Percentiles rank a stretch among this genome's conserved stretches.
phyloP scores from a whole-genome alignment of 345 rosid species.

The Orychophragmus violaceus region DNA sequence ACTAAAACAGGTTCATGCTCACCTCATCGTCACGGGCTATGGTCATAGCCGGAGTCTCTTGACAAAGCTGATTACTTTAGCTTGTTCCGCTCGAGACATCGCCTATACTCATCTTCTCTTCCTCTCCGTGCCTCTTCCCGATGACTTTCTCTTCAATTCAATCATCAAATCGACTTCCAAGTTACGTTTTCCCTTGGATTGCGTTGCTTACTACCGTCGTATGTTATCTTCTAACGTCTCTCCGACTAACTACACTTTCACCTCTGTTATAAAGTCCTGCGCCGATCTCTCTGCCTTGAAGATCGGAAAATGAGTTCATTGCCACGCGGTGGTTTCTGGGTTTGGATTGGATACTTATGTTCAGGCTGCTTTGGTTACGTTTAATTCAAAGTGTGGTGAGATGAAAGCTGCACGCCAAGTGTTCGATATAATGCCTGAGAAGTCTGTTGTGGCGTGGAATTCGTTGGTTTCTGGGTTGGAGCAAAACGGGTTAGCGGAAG shows the following conservation, averaged over 20 bases:
- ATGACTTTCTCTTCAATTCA: constrained; percentile 63
- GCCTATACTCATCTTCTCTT: constrained; percentile 46
- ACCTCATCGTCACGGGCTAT: constrained; percentile 47
- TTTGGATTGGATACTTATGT: constrained; percentile 58
- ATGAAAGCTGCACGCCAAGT: constrained; percentile 45
- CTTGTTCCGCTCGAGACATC: constrained; percentile 51
- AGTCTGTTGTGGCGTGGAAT: constrained; percentile 73
- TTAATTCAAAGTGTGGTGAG: constrained; percentile 45
- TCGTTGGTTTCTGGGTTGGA: constrained; percentile 76
- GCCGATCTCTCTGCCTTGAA: constrained; percentile 43
- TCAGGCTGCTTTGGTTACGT: constrained; percentile 55
- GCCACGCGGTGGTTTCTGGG: constrained; percentile 50
- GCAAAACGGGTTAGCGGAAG: constrained; percentile 59
- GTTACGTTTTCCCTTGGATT: constrained; percentile 34
- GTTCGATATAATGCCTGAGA: constrained; percentile 63
- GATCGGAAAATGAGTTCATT: constrained; percentile 52
- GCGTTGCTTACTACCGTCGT: constrained; percentile 50
- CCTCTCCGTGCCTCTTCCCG: constrained; percentile 51
- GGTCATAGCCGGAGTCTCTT: constrained; percentile 56
- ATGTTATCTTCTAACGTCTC: constrained; percentile 40
- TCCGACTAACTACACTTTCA: constrained; percentile 63
- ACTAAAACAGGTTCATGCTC: constrained; percentile 63
- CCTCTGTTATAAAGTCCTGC: constrained; percentile 69
- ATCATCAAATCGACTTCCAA: constrained; percentile 58
- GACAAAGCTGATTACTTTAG: constrained; percentile 68